Base-by-base conservation (phyloP, 495 filamentous ascomycete species). In the Aspergillus haitiensis region DNA sequence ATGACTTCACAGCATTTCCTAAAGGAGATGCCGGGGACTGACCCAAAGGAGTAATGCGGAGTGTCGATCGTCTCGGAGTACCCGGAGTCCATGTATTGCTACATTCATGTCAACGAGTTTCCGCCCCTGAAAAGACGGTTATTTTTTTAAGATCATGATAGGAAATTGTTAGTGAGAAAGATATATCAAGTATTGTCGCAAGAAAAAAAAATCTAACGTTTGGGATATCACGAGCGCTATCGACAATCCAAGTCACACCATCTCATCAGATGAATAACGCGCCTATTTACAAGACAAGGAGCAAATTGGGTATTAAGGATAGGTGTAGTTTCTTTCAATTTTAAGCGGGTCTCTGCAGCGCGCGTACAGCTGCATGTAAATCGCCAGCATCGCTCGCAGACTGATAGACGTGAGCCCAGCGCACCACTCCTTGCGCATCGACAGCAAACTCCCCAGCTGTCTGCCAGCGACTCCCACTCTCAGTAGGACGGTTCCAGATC, bases 381-480 rank as follows among this genome's bases (percentile, higher is more conserved):
- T 40, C 37, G 4, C 37, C 37, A 10, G 3, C 37, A 40, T 40
- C 42, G 7, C 42, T 16, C 2, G 12, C 42, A 16, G 11, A 46
- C 42, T 16, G 42, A 7, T 46, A 16, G 18, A 46, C n/a, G 18
- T 46, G 42, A 13, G n/a, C 55, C 44, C 55, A 49, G 7, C 55
- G 44, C 44, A 60, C 57, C 11, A 60, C n/a, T 11, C 57, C 57
- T 10, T 59, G 12, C 10, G 2, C 33, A 59, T 59, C 56, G 3
- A 59, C 56, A 18, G 48, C 56, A 48, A 48, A 59, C n/a, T 45
- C 39, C 36, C 56, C 49, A 3, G 45, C 47, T 9, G 47, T 46
- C 57, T 60, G 57, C 57, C 57, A 60, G 9, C 57, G 57, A 54
- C 32, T 60, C 3, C 57, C 49, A 37, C 57, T 60, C 57, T 60